phyloP scores from a whole-genome alignment of 305 asterid genomes.

The Fraxinus xanthoxyloides region DNA sequence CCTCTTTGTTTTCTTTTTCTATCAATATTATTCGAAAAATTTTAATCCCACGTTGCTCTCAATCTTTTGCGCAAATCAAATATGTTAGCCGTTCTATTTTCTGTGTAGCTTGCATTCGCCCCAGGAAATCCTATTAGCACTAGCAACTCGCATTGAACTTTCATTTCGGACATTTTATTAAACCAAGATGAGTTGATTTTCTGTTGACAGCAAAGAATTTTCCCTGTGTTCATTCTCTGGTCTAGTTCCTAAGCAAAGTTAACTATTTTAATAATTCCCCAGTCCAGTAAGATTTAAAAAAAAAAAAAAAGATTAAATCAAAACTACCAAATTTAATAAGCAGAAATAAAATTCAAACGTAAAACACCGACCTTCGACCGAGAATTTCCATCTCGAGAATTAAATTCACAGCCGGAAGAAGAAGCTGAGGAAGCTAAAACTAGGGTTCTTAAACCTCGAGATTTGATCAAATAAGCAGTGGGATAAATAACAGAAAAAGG shows the following conservation, averaged over 20 bases:
- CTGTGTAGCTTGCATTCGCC: background rate
- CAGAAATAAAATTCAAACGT: background rate
- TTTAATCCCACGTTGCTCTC: background rate
- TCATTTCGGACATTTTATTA: background rate
- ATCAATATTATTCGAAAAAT: background rate
- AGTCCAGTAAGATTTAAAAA: background rate
- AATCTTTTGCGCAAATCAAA: background rate
- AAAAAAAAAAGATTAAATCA: background rate
- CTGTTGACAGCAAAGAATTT: slow-evolving; percentile 13
- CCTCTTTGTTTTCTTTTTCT: background rate
- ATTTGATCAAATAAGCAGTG: slow-evolving; percentile 12
- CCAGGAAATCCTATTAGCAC: background rate
- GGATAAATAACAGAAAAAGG: slow-evolving; percentile 22
- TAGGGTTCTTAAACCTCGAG: slow-evolving; percentile 28
- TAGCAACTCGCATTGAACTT: background rate
- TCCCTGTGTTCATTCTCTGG: background rate
- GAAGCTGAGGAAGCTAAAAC: slow-evolving; percentile 26
- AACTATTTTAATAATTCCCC: background rate
- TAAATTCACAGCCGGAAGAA: slow-evolving; percentile 39
- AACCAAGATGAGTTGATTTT: background rate
- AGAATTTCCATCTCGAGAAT: slow-evolving; percentile 35
- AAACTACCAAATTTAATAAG: slow-evolving; percentile 6
- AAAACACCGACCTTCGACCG: slow-evolving; percentile 47
- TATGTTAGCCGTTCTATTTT: background rate
- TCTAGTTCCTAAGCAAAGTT: background rate